phyloP scores from a whole-genome alignment of 1,139 yeast species.

The Trichomonascaceae sp. region DNA sequence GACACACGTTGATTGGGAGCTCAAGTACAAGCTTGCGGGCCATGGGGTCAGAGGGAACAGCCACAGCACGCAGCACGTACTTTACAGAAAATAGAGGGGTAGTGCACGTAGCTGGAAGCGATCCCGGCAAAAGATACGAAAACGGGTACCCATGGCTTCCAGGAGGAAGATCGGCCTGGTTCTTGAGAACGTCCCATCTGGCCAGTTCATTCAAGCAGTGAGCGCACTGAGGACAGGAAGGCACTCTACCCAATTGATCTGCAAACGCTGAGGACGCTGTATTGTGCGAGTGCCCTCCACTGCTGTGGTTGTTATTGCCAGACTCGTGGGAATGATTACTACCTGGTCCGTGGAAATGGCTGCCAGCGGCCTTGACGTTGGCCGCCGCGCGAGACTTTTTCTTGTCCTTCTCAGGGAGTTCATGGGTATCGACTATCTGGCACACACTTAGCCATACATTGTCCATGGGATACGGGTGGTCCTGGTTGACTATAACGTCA shows the following conservation, averaged over 20 bases:
- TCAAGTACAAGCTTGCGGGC: conserved; percentile 29
- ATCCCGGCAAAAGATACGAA: conserved; percentile 82
- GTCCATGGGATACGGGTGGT: conserved; percentile 29
- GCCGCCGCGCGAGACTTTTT: conserved; percentile 3
- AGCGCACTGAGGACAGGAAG: conserved; percentile 33
- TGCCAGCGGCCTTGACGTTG: conserved; percentile 1
- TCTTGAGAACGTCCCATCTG: conserved; percentile 72
- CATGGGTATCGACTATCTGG: conserved; percentile 39
- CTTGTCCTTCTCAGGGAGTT: background rate
- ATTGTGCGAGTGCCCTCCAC: background rate
- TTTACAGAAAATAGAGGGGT: conserved; percentile 43
- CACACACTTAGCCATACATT: conserved; percentile 51
- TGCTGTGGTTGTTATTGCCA: conserved; percentile 1
- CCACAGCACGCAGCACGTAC: conserved; percentile 63
- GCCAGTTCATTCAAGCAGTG: conserved; percentile 50
- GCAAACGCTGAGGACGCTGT: conserved; percentile 6
- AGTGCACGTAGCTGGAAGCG: conserved; percentile 69
- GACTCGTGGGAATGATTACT: background rate
- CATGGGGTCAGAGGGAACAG: conserved; percentile 29
- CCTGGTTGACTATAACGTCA: conserved; percentile 21
- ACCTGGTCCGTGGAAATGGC: background rate
- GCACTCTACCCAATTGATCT: too few species aligned
- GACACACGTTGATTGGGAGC: conserved; percentile 61
- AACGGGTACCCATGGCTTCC: conserved; percentile 87
- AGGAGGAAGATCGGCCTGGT: conserved; percentile 36